Evolutionary conservation across 176 grass and related monocot genomes (phyloP).

Genomic region (Panicum miliaceum): DNA sequence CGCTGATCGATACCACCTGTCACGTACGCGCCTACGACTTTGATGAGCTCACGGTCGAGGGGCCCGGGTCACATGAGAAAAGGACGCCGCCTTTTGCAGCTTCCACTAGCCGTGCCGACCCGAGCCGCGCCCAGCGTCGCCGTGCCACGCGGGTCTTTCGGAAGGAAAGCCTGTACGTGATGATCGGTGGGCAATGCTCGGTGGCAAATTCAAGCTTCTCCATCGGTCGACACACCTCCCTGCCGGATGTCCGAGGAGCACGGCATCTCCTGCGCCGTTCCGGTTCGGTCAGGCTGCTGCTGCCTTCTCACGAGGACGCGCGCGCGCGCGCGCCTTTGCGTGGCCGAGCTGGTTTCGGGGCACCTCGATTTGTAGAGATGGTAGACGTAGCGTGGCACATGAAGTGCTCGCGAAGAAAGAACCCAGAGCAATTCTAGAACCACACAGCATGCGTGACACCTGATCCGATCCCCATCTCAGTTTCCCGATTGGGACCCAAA

Average conservation of each 20-base stretch:
- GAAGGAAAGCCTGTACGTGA: neutral
- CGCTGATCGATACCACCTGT: neutral
- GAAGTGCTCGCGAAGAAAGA: conserved; percentile 28
- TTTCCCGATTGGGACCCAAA: too few relatives aligned
- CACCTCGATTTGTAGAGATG: neutral
- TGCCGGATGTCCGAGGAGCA: neutral
- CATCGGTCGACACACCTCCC: too few relatives aligned
- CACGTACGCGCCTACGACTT: neutral
- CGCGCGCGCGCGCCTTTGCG: conserved; percentile 24
- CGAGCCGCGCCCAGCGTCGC: neutral
- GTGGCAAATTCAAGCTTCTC: neutral
- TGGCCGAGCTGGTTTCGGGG: neutral
- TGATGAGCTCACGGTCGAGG: neutral
- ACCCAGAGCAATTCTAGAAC: neutral
- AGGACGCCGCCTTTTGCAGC: neutral
- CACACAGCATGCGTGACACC: neutral
- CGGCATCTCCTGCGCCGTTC: neutral
- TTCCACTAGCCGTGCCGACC: neutral
- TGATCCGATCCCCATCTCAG: neutral
- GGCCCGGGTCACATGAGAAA: neutral
- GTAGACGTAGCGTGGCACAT: neutral
- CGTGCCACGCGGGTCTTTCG: neutral
- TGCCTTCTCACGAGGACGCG: neutral
- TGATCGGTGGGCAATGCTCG: neutral
- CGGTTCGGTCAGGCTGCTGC: neutral